A percentile compares a stretch with the other conserved stretches of the same genome.
Evolutionary conservation across 2,329 filamentous ascomycete genomes (phyloP).

Genomic region (Pestalotiopsis sp.): DNA sequence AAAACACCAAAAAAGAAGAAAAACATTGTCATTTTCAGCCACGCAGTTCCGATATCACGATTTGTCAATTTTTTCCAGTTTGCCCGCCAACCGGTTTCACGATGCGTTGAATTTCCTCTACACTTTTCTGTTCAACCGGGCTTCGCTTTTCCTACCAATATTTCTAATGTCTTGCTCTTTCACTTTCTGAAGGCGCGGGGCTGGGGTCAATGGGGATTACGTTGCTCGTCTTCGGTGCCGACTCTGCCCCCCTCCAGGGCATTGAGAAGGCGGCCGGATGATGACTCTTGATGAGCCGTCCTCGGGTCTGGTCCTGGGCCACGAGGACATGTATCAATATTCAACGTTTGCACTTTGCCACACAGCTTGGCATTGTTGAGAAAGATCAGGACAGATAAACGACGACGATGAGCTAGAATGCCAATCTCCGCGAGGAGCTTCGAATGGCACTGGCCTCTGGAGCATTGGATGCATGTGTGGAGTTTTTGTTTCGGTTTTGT

Average conservation of each 20-base stretch:
- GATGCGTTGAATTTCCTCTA: neutral
- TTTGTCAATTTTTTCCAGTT: neutral
- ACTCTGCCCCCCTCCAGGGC: neutral
- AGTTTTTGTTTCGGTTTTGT: conserved; percentile 5
- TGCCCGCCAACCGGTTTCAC: too few species aligned
- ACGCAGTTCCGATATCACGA: neutral
- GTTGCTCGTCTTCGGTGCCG: neutral
- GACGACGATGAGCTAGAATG: neutral
- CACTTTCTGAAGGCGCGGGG: conserved; percentile 4
- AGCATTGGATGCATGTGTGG: neutral
- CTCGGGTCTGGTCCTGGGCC: neutral
- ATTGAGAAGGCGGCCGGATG: neutral
- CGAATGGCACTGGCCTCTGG: neutral
- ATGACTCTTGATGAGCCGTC: neutral
- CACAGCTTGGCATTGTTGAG: neutral
- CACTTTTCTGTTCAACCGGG: neutral
- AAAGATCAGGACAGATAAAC: neutral
- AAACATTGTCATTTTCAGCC: neutral
- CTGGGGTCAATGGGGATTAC: conserved; percentile 10
- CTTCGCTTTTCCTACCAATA: conserved; percentile 1
- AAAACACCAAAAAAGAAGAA: neutral
- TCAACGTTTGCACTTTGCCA: conserved; percentile 7
- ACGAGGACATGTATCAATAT: conserved; percentile 1
- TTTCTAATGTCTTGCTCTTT: conserved; percentile 3
- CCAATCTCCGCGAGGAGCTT: neutral